Percentiles rank a stretch among this genome's conserved stretches.
phyloP scores from a whole-genome alignment of 1,284 basidiomycete species.

The Ceratobasidium sp. region DNA sequence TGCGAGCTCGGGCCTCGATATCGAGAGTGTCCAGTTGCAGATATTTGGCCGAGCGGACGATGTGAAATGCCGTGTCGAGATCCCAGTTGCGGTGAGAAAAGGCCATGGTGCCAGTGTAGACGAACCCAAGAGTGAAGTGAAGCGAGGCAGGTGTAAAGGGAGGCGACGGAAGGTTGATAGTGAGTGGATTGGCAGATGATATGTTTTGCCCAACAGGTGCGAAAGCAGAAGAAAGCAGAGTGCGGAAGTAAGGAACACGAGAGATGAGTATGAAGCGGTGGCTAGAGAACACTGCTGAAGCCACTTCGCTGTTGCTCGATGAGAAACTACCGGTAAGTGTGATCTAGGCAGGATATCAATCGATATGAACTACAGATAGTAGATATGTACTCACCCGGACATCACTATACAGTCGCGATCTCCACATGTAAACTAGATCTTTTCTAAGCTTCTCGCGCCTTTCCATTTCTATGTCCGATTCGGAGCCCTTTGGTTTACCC shows the following conservation, averaged over 20 bases:
- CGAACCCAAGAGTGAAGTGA: conserved; percentile 93
- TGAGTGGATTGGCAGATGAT: conserved; percentile 60
- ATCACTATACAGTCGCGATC: conserved; percentile 91
- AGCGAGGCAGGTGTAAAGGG: conserved; percentile 95
- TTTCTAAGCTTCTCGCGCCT: conserved; percentile 88
- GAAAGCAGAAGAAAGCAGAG: conserved; percentile 62
- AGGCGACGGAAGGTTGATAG: conserved; percentile 82
- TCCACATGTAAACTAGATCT: conserved; percentile 96
- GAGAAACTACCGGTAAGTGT: conserved; percentile 38
- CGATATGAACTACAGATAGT: conserved; percentile 23
- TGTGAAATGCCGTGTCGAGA: conserved; percentile 89
- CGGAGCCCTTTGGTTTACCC: conserved; percentile 56
- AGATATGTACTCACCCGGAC: conserved; percentile 65
- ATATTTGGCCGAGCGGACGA: conserved; percentile 86
- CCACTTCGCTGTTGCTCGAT: conserved; percentile 65
- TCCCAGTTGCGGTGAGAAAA: conserved; percentile 95
- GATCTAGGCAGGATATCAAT: conserved; percentile 46
- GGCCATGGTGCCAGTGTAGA: conserved; percentile 92
- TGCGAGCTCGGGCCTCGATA: conserved; percentile 81
- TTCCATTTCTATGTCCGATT: conserved; percentile 70
- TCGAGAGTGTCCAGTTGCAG: conserved; percentile 80
- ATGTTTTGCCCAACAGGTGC: conserved; percentile 47
- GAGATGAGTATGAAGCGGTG: conserved; percentile 94
- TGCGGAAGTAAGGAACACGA: conserved; percentile 87
- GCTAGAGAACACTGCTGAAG: conserved; percentile 85